Evolutionary conservation across 768 basidiomycete genomes (phyloP).

Genomic region (Suillus brevipes): DNA sequence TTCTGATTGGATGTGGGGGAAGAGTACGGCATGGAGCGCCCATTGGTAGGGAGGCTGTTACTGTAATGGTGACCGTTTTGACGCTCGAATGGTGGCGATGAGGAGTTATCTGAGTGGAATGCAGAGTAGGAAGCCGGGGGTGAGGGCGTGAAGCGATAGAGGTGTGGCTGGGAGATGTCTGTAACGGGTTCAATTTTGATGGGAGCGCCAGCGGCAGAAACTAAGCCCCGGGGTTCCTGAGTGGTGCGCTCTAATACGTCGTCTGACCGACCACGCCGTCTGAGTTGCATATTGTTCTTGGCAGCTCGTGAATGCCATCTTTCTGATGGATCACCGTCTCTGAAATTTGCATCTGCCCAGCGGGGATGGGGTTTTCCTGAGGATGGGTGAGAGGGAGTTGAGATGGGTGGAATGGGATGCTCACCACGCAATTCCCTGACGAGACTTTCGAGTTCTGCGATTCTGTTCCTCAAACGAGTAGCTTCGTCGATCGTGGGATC

Average conservation of each 20-base stretch:
- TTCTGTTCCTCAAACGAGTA: slow-evolving; percentile 80
- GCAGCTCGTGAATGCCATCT: slow-evolving; percentile 86
- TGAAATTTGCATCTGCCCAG: slow-evolving; percentile 79
- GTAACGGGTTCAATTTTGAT: slow-evolving; percentile 66
- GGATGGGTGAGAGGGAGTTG: slow-evolving; percentile 6
- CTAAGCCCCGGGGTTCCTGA: slow-evolving; percentile 40
- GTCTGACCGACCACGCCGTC: slow-evolving; percentile 40
- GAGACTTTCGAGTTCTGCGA: slow-evolving; percentile 86
- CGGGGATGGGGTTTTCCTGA: slow-evolving; percentile 84
- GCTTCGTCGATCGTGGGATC: slow-evolving; percentile 87
- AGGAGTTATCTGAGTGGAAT: slow-evolving; percentile 45
- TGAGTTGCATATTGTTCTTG: slow-evolving; percentile 55
- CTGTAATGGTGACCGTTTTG: slow-evolving; percentile 34
- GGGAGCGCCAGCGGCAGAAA: slow-evolving; percentile 52
- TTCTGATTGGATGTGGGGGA: slow-evolving; percentile 36
- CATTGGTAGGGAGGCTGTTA: slow-evolving; percentile 30
- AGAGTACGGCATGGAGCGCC: slow-evolving; percentile 34
- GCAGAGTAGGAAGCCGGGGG: slow-evolving; percentile 55
- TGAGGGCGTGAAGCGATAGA: slow-evolving; percentile 73
- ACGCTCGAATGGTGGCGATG: slow-evolving; percentile 37
- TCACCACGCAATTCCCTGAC: slow-evolving; percentile 77
- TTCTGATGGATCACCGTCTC: slow-evolving; percentile 78
- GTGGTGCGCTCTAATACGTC: slow-evolving; percentile 33
- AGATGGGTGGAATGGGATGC: too few species aligned
- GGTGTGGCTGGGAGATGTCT: slow-evolving; percentile 49